Conservation (phyloP, 352 stramenopile genomes). For the Phytophthora cryptogea region DNA sequence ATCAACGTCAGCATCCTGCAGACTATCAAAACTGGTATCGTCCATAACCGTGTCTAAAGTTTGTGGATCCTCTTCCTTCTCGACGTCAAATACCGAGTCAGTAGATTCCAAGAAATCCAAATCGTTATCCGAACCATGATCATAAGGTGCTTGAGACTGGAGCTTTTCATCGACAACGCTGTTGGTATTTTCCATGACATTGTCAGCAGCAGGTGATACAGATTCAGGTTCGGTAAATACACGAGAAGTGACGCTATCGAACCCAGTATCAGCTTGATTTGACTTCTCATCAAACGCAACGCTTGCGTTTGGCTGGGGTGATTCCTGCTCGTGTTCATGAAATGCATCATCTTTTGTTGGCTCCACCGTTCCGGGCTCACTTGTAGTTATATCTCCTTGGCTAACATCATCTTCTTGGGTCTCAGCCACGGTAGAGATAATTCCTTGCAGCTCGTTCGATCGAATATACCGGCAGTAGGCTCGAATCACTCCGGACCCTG, state of each 20-base stretch:
- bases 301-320: background rate
- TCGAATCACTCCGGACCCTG: constrained; percentile 52
- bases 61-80: constrained; percentile 3
- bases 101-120: constrained; percentile 37
- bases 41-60: background rate
- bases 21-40: background rate
- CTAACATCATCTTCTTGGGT: constrained; percentile 11
- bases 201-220: background rate
- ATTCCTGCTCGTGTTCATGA: background rate
- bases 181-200: background rate
- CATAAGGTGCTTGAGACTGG: background rate
- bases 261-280: background rate
- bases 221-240: constrained; percentile 6
- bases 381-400: background rate
- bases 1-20: background rate
- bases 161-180: background rate
- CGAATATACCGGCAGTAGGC: constrained; percentile 54
- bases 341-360: constrained; percentile 1
- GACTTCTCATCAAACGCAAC: constrained; percentile 1
- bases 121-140: constrained; percentile 12
- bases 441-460: constrained; percentile 39
- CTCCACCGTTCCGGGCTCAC: background rate
- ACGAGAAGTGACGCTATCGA: constrained; percentile 11
- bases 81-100: constrained; percentile 18
- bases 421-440: constrained; percentile 24